phyloP scores from a whole-genome alignment of 1,284 basidiomycete species.

The Naganishia sp. region DNA sequence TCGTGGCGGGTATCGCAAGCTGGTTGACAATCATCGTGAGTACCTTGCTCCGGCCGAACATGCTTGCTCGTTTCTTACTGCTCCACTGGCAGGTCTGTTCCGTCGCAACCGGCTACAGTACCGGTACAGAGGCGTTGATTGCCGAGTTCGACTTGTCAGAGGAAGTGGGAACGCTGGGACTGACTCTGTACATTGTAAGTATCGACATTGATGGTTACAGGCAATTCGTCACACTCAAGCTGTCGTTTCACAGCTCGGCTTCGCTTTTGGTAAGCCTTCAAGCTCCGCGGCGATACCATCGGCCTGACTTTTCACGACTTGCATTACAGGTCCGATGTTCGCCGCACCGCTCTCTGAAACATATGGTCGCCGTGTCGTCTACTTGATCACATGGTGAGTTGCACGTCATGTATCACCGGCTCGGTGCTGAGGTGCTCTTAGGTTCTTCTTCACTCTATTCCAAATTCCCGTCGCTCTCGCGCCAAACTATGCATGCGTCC shows the following conservation, averaged over 20 bases:
- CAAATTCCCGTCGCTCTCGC: slow-evolving; percentile 52
- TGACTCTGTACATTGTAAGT: slow-evolving; percentile 42
- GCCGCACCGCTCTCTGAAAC: slow-evolving; percentile 54
- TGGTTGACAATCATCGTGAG: slow-evolving; percentile 37
- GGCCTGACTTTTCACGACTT: neutral
- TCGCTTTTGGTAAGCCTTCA: slow-evolving; percentile 44
- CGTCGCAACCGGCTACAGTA: slow-evolving; percentile 43
- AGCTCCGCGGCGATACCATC: neutral
- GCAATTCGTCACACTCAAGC: neutral
- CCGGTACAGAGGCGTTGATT: slow-evolving; percentile 39
- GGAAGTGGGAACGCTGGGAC: slow-evolving; percentile 41
- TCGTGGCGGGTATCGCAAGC: slow-evolving; percentile 38
- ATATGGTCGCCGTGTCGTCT: slow-evolving; percentile 51
- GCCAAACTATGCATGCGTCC: slow-evolving; percentile 17
- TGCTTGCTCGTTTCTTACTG: neutral
- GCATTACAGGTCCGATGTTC: slow-evolving; percentile 43
- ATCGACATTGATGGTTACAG: neutral
- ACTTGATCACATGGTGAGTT: slow-evolving; percentile 48
- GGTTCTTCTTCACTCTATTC: slow-evolving; percentile 49
- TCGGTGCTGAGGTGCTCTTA: neutral
- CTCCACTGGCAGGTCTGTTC: slow-evolving; percentile 30
- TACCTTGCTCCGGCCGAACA: neutral
- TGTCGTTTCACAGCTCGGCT: slow-evolving; percentile 44
- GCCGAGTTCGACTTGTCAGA: slow-evolving; percentile 42
- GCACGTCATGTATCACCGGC: neutral